phyloP scores from a whole-genome alignment of 2,329 filamentous ascomycete species.

The Colletotrichum coccodes region DNA sequence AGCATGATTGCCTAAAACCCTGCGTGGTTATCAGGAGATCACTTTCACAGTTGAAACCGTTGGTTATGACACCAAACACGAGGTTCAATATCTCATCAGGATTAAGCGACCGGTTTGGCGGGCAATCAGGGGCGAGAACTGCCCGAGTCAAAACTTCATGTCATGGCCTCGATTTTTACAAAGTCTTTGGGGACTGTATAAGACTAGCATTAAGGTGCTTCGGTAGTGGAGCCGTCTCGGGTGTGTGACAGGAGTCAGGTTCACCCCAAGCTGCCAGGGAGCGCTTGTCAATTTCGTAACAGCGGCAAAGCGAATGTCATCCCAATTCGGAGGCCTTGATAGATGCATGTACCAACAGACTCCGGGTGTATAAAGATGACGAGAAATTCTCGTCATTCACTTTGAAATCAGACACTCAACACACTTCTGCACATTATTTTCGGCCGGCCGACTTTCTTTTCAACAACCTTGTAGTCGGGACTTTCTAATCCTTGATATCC shows the following conservation, averaged over 20 bases:
- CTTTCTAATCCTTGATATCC: no score
- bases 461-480: no score
- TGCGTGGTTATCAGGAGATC: neutral
- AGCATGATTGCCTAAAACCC: neutral
- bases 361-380: neutral
- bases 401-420: no score
- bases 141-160: no score
- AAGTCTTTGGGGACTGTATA: neutral
- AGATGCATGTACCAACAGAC: no score
- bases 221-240: slow-evolving; percentile 6
- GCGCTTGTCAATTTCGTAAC: slow-evolving; percentile 7
- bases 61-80: neutral
- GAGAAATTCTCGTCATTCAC: accelerated
- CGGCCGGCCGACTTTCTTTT: slow-evolving; percentile 11
- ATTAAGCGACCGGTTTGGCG: neutral
- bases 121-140: no score
- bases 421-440: no score
- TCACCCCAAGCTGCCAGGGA: neutral
- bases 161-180: neutral
- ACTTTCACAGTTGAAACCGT: slow-evolving; percentile 4
- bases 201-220: neutral
- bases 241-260: slow-evolving; percentile 10
- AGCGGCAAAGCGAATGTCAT: slow-evolving; percentile 1
- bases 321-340: neutral
- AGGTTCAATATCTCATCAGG: neutral